Conservation (phyloP, 2,329 filamentous ascomycete genomes). For the Penicillium carneum region DNA sequence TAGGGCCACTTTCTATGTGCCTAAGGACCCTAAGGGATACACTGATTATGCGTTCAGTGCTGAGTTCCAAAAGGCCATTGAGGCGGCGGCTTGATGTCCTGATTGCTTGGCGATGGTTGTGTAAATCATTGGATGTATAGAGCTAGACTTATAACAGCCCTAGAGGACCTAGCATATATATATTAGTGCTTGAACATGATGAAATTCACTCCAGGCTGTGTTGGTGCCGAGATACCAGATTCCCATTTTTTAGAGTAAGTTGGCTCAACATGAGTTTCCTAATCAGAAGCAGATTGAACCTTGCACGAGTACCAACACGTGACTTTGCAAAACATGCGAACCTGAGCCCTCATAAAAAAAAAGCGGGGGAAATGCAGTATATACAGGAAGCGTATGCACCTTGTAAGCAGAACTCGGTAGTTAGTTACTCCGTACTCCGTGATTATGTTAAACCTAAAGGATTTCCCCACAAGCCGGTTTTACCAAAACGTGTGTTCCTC, state of each 20-base stretch:
- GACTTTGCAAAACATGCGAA: background rate
- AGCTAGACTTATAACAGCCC: background rate
- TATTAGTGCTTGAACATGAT: slow-evolving; percentile 51
- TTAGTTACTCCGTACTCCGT: background rate
- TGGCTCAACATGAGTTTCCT: background rate
- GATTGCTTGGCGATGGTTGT: slow-evolving; percentile 24
- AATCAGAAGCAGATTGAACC: background rate
- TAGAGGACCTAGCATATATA: background rate
- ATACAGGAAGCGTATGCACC: background rate
- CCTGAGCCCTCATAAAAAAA: background rate
- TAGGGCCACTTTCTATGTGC: slow-evolving; percentile 52
- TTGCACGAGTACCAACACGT: background rate
- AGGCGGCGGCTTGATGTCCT: slow-evolving; percentile 31
- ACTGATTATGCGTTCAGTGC: slow-evolving; percentile 48
- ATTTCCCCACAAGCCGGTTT: slow-evolving; percentile 1
- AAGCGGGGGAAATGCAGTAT: background rate
- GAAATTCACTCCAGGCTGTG: slow-evolving; percentile 52
- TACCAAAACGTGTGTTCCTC: background rate
- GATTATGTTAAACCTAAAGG: background rate
- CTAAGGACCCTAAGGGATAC: slow-evolving; percentile 50
- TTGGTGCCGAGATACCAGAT: slow-evolving; percentile 68
- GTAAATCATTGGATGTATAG: slow-evolving; percentile 1
- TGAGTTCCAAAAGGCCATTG: slow-evolving; percentile 40
- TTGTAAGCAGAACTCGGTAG: background rate
- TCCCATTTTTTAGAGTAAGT: slow-evolving; percentile 57